Percentiles rank a stretch among this genome's conserved stretches.
Evolutionary conservation across 495 filamentous ascomycete species (phyloP).

Genomic region (Aspergillus sclerotioniger): DNA sequence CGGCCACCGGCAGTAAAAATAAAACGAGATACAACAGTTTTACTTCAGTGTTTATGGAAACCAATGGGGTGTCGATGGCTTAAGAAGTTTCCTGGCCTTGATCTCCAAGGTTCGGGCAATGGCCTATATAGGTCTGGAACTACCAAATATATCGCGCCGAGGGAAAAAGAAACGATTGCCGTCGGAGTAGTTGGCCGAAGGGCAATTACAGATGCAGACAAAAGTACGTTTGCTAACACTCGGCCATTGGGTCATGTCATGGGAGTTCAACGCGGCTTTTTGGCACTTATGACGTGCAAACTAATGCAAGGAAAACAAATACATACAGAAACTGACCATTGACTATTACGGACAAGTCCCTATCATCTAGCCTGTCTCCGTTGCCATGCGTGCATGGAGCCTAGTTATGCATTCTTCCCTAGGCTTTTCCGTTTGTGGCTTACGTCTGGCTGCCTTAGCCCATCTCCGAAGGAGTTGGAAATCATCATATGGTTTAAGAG

Average conservation of each 20-base stretch:
- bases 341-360: not conserved
- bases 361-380: constrained; percentile 9
- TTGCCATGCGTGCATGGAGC: constrained; percentile 2
- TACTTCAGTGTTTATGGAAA: not conserved
- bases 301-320: constrained; percentile 33
- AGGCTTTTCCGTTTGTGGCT: not conserved
- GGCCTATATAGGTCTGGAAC: constrained; percentile 4
- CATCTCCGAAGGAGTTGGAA: not conserved
- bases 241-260: constrained; percentile 14
- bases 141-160: constrained; percentile 18
- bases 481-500: not conserved
- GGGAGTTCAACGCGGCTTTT: constrained; percentile 10
- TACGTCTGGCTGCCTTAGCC: not conserved
- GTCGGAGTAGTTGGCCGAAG: constrained; percentile 4
- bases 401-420: not conserved
- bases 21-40: not conserved
- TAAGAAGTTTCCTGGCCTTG: not conserved
- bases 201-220: constrained; percentile 7
- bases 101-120: constrained; percentile 6
- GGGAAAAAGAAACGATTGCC: not conserved
- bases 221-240: constrained; percentile 22
- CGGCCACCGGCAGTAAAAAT: not conserved
- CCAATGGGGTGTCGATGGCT: not conserved
- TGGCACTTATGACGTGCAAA: constrained; percentile 23
- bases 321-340: constrained; percentile 17